Conservation (phyloP, 345 rosid genomes). For the Kernera saxatilis region DNA sequence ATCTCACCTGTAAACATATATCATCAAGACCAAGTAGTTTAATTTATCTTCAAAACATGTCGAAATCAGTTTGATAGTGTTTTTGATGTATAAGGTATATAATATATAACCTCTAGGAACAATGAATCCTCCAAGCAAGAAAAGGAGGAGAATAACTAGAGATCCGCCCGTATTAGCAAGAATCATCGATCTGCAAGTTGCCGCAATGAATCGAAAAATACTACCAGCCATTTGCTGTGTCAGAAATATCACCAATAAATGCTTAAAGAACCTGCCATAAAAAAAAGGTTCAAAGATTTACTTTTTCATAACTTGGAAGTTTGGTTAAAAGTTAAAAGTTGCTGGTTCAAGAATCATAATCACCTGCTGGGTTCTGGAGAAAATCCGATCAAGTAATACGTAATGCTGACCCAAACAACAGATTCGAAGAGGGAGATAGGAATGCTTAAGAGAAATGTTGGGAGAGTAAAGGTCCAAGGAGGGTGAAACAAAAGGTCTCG, state of each 20-base stretch:
- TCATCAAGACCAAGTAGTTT: neutral
- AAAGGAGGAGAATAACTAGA: constrained; percentile 58
- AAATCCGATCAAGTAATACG: constrained; percentile 63
- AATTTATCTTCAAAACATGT: neutral
- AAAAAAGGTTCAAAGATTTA: neutral
- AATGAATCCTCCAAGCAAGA: constrained; percentile 85
- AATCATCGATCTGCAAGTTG: constrained; percentile 69
- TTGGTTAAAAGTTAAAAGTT: neutral
- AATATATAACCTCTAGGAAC: constrained; percentile 52
- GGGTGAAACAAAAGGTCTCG: constrained; percentile 84
- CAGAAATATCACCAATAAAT: constrained; percentile 51
- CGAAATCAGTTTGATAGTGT: neutral
- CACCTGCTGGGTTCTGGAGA: constrained; percentile 79
- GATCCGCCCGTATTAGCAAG: constrained; percentile 80
- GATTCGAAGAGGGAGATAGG: constrained; percentile 78
- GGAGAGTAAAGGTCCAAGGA: constrained; percentile 74
- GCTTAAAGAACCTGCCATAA: constrained; percentile 76
- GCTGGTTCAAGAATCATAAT: neutral
- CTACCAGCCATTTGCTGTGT: constrained; percentile 87
- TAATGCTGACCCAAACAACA: constrained; percentile 52
- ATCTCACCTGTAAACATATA: constrained; percentile 42
- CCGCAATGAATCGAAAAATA: constrained; percentile 62
- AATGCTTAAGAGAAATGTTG: constrained; percentile 54
- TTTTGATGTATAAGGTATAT: neutral
- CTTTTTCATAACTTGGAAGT: neutral